These are phyloP conservation scores for Lichtheimia corymbifera DNA, from an alignment of 371 early-diverging fungal species.

Conservation along the genomic window DNA sequence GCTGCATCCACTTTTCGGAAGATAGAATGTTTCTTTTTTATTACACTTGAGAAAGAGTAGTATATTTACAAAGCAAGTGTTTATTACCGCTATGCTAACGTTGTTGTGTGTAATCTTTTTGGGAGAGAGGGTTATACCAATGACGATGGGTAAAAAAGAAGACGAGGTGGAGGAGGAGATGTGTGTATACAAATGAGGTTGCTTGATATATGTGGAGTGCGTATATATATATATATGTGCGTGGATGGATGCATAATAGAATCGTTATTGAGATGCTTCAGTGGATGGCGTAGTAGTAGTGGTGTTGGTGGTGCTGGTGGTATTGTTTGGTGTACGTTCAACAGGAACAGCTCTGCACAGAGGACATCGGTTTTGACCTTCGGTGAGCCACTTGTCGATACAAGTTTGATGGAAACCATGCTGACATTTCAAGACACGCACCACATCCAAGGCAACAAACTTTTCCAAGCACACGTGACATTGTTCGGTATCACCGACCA, in stretches of 20 bases:
- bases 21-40: too few relatives aligned
- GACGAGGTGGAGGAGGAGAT: too few relatives aligned
- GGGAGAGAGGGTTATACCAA: too few relatives aligned
- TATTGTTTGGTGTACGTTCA: not conserved
- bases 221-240: not conserved
- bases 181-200: too few relatives aligned
- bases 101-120: too few relatives aligned
- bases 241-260: not conserved
- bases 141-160: too few relatives aligned
- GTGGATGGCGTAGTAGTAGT: too few relatives aligned
- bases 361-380: slow-evolving; percentile 19
- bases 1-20: too few relatives aligned
- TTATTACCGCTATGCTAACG: too few relatives aligned
- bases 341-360: slow-evolving; percentile 15
- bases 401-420: slow-evolving; percentile 80
- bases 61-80: too few relatives aligned
- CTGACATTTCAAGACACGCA: slow-evolving; percentile 61
- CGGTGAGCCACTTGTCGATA: slow-evolving; percentile 70
- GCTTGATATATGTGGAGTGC: not conserved
- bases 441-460: slow-evolving; percentile 55
- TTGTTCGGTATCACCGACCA: slow-evolving; percentile 14
- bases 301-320: not conserved
- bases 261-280: too few relatives aligned
- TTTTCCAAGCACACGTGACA: slow-evolving; percentile 59
- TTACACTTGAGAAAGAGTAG: too few relatives aligned